phyloP scores from a whole-genome alignment of 75 land plant species.

The Cupressus sempervirens region DNA sequence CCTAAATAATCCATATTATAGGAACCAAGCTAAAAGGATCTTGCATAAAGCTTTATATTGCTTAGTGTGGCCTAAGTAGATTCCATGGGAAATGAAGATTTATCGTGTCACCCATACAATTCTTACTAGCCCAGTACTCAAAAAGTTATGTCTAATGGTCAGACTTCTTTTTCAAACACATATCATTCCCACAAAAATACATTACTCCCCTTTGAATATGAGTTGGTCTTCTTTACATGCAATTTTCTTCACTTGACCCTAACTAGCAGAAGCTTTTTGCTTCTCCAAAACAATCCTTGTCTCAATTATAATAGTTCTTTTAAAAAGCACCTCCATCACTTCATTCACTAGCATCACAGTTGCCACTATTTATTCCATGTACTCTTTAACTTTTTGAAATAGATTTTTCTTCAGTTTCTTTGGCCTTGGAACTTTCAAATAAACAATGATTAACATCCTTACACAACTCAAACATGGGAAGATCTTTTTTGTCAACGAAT shows the following conservation, averaged over 20 bases:
- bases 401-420: slow-evolving; percentile 30
- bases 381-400: slow-evolving; percentile 45
- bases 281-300: slow-evolving; percentile 59
- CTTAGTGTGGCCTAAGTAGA: no score
- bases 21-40: slow-evolving; percentile 84
- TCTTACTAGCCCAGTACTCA: no score
- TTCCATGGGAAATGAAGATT: no score
- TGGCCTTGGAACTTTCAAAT: no score
- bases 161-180: background rate
- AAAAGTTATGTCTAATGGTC: slow-evolving; percentile 6
- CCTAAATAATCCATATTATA: slow-evolving; percentile 77
- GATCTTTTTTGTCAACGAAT: no score
- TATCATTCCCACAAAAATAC: slow-evolving; percentile 14
- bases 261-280: slow-evolving; percentile 47
- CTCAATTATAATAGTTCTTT: slow-evolving; percentile 73
- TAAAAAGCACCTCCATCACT: slow-evolving; percentile 78
- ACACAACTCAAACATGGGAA: no score
- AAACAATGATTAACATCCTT: no score
- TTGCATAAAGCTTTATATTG: slow-evolving; percentile 68
- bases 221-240: no score
- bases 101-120: no score
- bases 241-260: slow-evolving; percentile 65
- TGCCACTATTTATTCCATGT: slow-evolving; percentile 42
- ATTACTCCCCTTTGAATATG: no score
- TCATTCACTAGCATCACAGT: slow-evolving; percentile 55